Evolutionary conservation across 768 basidiomycete species (phyloP), one percentile per base, ranked within the genome.

Genomic region (Tricholoma terreum): DNA sequence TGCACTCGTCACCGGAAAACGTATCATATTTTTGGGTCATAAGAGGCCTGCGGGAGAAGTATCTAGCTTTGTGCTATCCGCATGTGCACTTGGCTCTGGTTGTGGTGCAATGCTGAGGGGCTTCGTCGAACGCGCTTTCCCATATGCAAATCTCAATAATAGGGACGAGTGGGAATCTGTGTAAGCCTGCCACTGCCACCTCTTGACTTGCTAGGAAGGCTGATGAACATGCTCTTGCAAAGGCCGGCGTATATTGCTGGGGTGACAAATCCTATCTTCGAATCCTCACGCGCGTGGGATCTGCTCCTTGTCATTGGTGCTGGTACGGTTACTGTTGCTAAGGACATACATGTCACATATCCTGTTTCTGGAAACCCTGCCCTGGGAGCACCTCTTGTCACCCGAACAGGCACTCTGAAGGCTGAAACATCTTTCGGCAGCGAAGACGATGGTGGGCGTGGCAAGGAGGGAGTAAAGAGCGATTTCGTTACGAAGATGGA

Each of bases 181-280:
- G 92, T 94, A 75, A 74, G 89, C 80, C 43, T 8, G 27, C 7
- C 30, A 17, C 43, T 8, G 27, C 7, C 30, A 17, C 4, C 43
- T 24, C 3, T 45, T 14, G 35, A 27, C 45, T 36, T 49, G 30
- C 33, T 59, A 7, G 30, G 11, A 4, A n/a, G 33, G 27, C 53
- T 64, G 17, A 33, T 58, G 3, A 21, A 43, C 55, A 51, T 36
- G 45, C 21, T 35, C 8, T 60, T 51, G 34, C 36, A 61, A 27
- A 94, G 93, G 36, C 87, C 90, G 4, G 96, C 92, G 11, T 99
- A 88, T 67, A 94, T 99, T 52, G 97, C 95, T 9, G 97, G 97
- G 1, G 96, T 98, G 2, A 95, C 92, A 1, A 99, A 99, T 65
- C 97, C 95, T 2, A 94, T 98, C 46, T 98, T 98, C 72, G 93